Percentiles rank a stretch among this genome's conserved stretches.
phyloP scores from a whole-genome alignment of 768 basidiomycete species.

The Tricholoma terreum region DNA sequence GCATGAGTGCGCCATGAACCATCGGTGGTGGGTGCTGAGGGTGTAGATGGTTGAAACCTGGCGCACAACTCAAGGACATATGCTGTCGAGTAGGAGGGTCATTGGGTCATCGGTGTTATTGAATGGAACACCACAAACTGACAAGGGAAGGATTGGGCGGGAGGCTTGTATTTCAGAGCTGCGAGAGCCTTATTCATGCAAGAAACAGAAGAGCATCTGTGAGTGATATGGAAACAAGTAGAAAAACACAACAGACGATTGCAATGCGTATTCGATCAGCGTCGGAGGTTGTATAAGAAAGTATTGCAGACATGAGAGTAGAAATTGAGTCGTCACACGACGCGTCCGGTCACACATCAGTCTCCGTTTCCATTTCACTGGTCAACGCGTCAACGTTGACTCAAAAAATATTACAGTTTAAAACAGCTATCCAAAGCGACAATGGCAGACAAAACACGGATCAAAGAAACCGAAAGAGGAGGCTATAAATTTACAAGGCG shows the following conservation, averaged over 20 bases:
- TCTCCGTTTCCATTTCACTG: too few species aligned
- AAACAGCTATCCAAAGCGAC: too few species aligned
- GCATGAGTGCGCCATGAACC: constrained; percentile 40
- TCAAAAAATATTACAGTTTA: too few species aligned
- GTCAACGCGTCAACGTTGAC: too few species aligned
- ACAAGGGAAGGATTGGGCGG: constrained; percentile 40
- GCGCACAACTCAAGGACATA: constrained; percentile 42
- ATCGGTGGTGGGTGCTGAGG: constrained; percentile 18
- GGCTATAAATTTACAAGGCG: too few species aligned
- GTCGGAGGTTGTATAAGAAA: constrained; percentile 5
- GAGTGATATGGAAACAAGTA: background rate
- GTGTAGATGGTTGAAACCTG: constrained; percentile 27
- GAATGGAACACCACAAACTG: constrained; percentile 10
- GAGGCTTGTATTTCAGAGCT: constrained; percentile 44
- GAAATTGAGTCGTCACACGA: too few species aligned
- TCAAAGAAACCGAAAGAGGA: too few species aligned
- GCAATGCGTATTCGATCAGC: constrained; percentile 40
- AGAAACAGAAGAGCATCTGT: constrained; percentile 1
- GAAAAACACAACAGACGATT: constrained; percentile 28
- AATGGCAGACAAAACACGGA: too few species aligned
- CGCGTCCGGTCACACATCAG: too few species aligned
- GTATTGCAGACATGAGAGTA: too few species aligned
- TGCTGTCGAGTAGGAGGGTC: constrained; percentile 26
- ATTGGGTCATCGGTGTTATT: background rate
- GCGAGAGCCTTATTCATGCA: constrained; percentile 38